A percentile compares a stretch with the other conserved stretches of the same genome.
Conservation (phyloP, 306 rosid genomes). For the Rosa rugosa region DNA sequence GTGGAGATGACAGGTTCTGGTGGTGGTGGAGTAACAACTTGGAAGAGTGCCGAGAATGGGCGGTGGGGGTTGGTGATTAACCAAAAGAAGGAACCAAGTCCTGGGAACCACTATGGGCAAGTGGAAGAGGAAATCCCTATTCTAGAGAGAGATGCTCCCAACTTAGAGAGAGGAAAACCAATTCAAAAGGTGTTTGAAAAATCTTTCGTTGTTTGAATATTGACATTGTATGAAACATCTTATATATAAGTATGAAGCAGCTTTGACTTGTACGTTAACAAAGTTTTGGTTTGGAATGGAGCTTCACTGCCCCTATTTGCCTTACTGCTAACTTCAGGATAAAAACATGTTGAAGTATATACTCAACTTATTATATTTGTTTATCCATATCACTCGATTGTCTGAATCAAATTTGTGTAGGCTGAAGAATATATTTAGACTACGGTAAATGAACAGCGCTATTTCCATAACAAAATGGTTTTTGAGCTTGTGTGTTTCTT, state of each 20-base stretch:
- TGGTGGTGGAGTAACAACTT: too few species aligned
- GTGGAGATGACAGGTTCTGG: too few species aligned
- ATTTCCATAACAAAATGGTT: not conserved
- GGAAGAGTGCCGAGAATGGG: too few species aligned
- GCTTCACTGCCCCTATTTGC: not conserved
- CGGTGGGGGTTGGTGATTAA: too few species aligned
- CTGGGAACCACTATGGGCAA: too few species aligned
- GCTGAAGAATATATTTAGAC: not conserved
- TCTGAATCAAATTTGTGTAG: not conserved
- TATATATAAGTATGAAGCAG: not conserved
- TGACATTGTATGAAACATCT: not conserved
- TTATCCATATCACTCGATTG: not conserved
- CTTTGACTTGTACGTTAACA: not conserved
- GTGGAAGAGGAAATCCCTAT: too few species aligned
- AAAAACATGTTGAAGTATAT: not conserved
- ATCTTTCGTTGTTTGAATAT: not conserved
- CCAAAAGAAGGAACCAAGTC: too few species aligned
- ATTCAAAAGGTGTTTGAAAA: too few species aligned
- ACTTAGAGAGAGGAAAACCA: too few species aligned
- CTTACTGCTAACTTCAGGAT: not conserved
- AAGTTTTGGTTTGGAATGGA: not conserved
- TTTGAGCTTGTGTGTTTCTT: too few species aligned
- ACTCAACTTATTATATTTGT: not conserved
- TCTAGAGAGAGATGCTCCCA: too few species aligned
- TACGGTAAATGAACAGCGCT: not conserved